Evolutionary conservation across 164 flowering plant species (phyloP).

Genomic region (Chimonanthus praecox): DNA sequence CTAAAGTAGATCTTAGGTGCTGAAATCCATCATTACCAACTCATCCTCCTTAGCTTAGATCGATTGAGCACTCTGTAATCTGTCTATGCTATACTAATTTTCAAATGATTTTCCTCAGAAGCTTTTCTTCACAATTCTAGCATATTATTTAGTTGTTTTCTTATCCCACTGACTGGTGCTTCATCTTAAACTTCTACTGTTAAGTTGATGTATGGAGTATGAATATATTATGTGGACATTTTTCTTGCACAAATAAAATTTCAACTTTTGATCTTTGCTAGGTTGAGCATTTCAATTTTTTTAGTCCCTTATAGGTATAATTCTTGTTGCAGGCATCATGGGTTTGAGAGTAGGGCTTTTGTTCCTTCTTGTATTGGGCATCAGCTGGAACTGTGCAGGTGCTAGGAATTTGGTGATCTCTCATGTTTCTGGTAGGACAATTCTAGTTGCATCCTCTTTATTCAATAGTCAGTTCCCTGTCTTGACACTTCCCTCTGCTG

Average conservation of each 20-base stretch:
- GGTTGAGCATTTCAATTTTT: not conserved
- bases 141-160: too few species aligned
- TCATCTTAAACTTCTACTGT: too few species aligned
- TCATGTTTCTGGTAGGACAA: conserved; percentile 23
- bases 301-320: not conserved
- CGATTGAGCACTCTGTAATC: too few species aligned
- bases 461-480: too few species aligned
- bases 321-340: conserved; percentile 44
- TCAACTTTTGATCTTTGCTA: not conserved
- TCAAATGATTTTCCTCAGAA: too few species aligned
- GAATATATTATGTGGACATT: not conserved
- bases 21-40: too few species aligned
- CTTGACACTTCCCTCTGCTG: too few species aligned
- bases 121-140: too few species aligned
- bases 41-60: too few species aligned
- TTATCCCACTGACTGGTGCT: too few species aligned
- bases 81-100: too few species aligned
- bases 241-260: not conserved
- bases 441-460: not conserved
- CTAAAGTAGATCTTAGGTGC: too few species aligned
- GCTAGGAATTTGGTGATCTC: conserved; percentile 34
- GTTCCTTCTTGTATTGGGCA: conserved; percentile 39
- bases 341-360: conserved; percentile 39
- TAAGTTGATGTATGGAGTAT: not conserved
- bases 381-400: conserved; percentile 31